A percentile compares a stretch with the other conserved stretches of the same genome.
phyloP scores from a whole-genome alignment of 345 rosid species.

The Eucalyptus camaldulensis region DNA sequence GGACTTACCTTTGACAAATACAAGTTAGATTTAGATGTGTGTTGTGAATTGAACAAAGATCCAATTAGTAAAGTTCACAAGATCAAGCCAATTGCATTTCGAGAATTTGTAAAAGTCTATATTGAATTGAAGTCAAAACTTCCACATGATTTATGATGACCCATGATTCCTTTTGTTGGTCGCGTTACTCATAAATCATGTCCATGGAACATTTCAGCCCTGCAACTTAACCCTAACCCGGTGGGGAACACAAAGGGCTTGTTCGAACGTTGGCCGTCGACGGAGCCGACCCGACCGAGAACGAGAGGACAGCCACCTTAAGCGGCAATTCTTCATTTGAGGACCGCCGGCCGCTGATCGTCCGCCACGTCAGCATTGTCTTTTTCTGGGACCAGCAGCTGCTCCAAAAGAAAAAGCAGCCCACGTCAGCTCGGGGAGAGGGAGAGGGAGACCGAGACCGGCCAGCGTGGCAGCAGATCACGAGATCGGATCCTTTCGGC shows the following conservation, averaged over 20 bases:
- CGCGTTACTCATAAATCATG: fast-evolving
- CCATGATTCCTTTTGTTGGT: fast-evolving
- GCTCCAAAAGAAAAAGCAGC: not conserved
- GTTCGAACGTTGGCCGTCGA: not conserved
- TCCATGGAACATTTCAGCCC: not conserved
- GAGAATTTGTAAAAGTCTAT: fast-evolving
- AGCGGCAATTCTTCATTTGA: not conserved
- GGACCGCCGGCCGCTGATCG: not conserved
- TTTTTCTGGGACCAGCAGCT: not conserved
- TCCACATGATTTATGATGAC: fast-evolving
- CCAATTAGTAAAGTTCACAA: fast-evolving
- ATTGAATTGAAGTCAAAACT: not conserved
- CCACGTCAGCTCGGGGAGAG: not conserved
- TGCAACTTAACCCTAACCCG: not conserved
- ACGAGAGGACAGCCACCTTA: not conserved
- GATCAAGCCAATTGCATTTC: fast-evolving
- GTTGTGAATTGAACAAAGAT: not conserved
- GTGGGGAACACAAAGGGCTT: not conserved
- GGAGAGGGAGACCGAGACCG: not conserved
- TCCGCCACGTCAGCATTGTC: not conserved
- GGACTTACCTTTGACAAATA: not conserved
- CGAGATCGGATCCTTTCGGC: not conserved
- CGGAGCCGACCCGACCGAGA: not conserved
- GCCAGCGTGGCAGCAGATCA: not conserved
- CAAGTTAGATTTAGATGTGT: fast-evolving